Base-by-base conservation (phyloP, 176 grass and related monocot genomes). In the Carex pumila region DNA sequence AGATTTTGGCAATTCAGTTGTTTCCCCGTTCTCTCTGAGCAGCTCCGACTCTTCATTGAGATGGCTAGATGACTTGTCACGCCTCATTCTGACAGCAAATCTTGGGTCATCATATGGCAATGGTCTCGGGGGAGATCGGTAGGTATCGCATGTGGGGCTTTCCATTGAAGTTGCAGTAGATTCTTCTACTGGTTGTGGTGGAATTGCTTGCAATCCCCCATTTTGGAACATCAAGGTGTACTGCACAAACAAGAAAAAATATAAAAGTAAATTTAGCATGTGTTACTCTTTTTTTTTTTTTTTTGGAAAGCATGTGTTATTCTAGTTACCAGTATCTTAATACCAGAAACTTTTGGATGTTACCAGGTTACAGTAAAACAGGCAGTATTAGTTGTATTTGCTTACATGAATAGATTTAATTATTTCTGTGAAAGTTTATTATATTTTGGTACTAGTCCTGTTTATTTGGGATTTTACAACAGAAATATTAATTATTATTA, bases 51-150 rank as follows among this genome's bases (percentile, higher is more conserved):
- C 93, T 69, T 92, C 93, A 58, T 87, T 90, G 39, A 89, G 86
- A 91, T 95, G 90, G 74, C 91, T 86, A 52, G 90, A 88, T 30
- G 86, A 80, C 30, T 90, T 89, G 36, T 87, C 93, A 60, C 39
- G 65, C 63, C 91, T 93, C 31, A 81, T 87, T 21, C 89, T 83
- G 86, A 93, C 70, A 81, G 91, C 91, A 41, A 90, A 99, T 88
- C 92, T 85, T 61, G 96, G 96, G 90, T 94, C 96, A 70, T 95
- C 93, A 15, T 99, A 99, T 55, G 96, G 89, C 41, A 99, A 85
- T 10, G 96, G 96, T 87, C 91, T 89, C 41, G 93, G 96, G 32
- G 93, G 91, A 70, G 93, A 71, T 22, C 87, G 89, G 61, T 93
- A 99, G 12, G 93, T 95, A 84, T 95, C 83, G 29, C 87, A 91